These are phyloP conservation scores for Ottelia alismoides DNA, from an alignment of 106 monocot species.

Conservation along the genomic window DNA sequence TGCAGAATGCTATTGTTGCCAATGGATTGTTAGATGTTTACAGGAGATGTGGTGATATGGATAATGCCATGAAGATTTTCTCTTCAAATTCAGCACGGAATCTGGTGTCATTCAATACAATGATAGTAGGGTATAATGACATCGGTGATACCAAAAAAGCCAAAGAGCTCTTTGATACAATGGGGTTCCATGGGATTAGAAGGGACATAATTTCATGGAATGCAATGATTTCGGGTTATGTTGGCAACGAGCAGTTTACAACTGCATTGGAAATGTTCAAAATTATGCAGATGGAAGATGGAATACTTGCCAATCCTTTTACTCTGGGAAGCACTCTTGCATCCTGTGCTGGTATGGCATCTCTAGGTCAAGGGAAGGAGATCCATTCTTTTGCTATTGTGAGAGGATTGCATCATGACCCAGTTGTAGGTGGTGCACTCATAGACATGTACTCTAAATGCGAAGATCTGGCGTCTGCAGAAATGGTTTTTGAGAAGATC, in stretches of 20 bases:
- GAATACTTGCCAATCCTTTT: slow-evolving; percentile 24
- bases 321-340: slow-evolving; percentile 26
- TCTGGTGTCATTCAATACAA: slow-evolving; percentile 28
- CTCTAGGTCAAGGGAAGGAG: slow-evolving; percentile 27
- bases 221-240: slow-evolving; percentile 39
- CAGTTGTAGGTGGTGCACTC: slow-evolving; percentile 22
- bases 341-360: slow-evolving; percentile 23
- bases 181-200: slow-evolving; percentile 22
- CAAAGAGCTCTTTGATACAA: slow-evolving; percentile 32
- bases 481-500: slow-evolving; percentile 15
- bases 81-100: slow-evolving; percentile 16
- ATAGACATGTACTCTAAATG: slow-evolving; percentile 43
- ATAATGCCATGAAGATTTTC: slow-evolving; percentile 20
- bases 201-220: slow-evolving; percentile 44
- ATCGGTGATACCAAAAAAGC: slow-evolving; percentile 23
- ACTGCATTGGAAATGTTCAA: slow-evolving; percentile 25
- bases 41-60: slow-evolving; percentile 33
- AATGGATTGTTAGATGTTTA: slow-evolving; percentile 44
- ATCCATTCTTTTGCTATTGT: slow-evolving; percentile 32
- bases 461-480: slow-evolving; percentile 17
- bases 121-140: slow-evolving; percentile 39
- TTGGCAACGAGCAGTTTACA: slow-evolving; percentile 15
- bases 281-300: slow-evolving; percentile 27
- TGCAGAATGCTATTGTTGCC: slow-evolving; percentile 19
- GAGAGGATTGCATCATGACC: slow-evolving; percentile 17